phyloP scores from a whole-genome alignment of 306 rosid species.

The Oemleria cerasiformis region DNA sequence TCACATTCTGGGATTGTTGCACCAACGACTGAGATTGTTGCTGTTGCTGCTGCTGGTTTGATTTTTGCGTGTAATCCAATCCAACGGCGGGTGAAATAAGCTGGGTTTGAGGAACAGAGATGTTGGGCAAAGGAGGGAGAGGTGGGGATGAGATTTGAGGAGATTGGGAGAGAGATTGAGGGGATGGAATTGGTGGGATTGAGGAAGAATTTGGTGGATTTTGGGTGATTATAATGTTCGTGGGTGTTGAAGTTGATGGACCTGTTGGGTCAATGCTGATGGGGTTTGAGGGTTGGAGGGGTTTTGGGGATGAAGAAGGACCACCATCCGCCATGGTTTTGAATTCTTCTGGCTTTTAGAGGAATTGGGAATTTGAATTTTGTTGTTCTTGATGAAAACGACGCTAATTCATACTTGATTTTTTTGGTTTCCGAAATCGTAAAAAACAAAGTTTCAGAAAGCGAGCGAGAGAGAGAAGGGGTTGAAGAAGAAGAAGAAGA shows the following conservation, averaged over 20 bases:
- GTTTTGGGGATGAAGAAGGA: constrained; percentile 42
- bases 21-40: constrained; percentile 23
- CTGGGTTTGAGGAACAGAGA: constrained; percentile 46
- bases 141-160: constrained; percentile 65
- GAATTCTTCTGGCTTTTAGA: neutral
- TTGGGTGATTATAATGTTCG: constrained; percentile 29
- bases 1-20: constrained; percentile 40
- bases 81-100: constrained; percentile 38
- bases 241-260: constrained; percentile 12
- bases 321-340: constrained; percentile 45
- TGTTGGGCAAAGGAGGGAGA: constrained; percentile 38
- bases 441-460: constrained; percentile 6
- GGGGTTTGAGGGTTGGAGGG: constrained; percentile 35
- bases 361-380: neutral
- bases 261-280: constrained; percentile 29
- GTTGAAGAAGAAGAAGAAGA: neutral
- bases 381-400: neutral
- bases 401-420: constrained; percentile 11
- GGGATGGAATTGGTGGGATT: constrained; percentile 44
- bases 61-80: constrained; percentile 42
- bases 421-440: constrained; percentile 12
- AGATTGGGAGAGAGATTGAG: constrained; percentile 47
- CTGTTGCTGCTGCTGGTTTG: constrained; percentile 24
- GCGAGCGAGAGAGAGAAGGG: neutral
- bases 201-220: constrained; percentile 35